These are phyloP conservation scores for Phytophthora idaei DNA, from an alignment of 352 stramenopile genomes.

Conservation along the genomic window DNA sequence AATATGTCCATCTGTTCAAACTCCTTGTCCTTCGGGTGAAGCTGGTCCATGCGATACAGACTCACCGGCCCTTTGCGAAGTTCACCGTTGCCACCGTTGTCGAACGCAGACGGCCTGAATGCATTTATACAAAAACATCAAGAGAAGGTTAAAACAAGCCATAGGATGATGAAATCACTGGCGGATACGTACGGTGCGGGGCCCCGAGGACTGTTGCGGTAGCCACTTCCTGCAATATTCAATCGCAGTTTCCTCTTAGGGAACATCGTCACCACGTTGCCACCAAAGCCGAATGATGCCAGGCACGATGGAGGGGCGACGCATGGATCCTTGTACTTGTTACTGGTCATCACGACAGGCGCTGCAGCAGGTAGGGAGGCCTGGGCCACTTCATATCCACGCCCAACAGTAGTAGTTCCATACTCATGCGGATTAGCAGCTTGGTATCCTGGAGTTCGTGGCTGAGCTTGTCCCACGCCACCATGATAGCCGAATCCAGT, in stretches of 20 bases:
- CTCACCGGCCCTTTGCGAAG: constrained; percentile 80
- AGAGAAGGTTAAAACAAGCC: constrained; percentile 15
- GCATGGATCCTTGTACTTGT: constrained; percentile 86
- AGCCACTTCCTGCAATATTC: constrained; percentile 60
- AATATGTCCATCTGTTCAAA: constrained; percentile 79
- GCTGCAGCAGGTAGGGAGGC: constrained; percentile 20
- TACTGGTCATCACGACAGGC: constrained; percentile 46
- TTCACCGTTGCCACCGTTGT: constrained; percentile 60
- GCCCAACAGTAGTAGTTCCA: constrained; percentile 6
- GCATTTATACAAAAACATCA: constrained; percentile 12
- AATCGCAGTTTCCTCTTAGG: constrained; percentile 84
- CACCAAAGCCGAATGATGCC: constrained; percentile 86
- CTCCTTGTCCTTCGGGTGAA: constrained; percentile 73
- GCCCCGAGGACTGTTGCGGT: constrained; percentile 69
- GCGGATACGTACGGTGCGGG: constrained; percentile 48
- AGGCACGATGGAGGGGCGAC: constrained; percentile 76
- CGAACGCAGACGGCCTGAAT: constrained; percentile 54
- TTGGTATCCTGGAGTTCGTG: constrained; percentile 17
- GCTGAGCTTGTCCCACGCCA: constrained; percentile 12
- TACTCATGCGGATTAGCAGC: constrained; percentile 19
- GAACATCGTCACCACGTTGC: constrained; percentile 91
- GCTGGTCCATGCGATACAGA: constrained; percentile 83
- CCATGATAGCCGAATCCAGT: constrained; percentile 17
- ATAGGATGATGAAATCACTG: not conserved
- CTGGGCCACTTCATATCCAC: constrained; percentile 16